Base-by-base conservation (phyloP, 495 filamentous ascomycete species). In the Talaromyces nanjingensis region DNA sequence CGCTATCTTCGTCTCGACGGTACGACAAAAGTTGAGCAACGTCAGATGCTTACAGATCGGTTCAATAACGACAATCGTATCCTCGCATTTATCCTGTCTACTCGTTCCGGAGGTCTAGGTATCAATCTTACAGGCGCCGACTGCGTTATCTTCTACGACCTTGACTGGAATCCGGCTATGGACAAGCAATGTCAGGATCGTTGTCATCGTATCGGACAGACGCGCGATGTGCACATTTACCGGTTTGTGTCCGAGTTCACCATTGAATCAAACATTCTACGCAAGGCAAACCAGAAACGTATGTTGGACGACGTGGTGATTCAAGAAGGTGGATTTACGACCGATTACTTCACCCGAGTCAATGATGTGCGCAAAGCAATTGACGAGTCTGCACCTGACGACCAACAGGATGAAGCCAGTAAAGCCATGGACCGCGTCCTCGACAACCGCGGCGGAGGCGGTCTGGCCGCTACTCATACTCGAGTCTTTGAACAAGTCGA, bases 141-240 rank as follows among this genome's bases (percentile, higher is more conserved):
- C 73, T 96, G 94, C 0, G 96, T 99, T 70, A 98, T 99, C 70
- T 99, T 99, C 77, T 99, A 99, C 76, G 96, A 99, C 73, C 85
- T 97, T 52, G 96, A 99, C 76, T 99, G 96, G 96, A 99, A 99
- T 68, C 96, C 96, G 0, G 96, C 96, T 11, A 99, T 99, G 96
- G 96, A 99, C 75, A 97, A 97, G 70, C 96, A 99, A 74, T 99
- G 96, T 72, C 96, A 98, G 76, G 96, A 99, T 71, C 89, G 96
- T 66, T 93, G 91, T 66, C 96, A 99, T 73, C 92, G 96, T 60
- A 99, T 99, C 69, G 96, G 96, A 3, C 96, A 99, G 74, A 98
- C 96, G 0, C 87, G 96, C 29, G 96, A 99, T 70, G 96, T 99
- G 45, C 93, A 98, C 70, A 97, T 99, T 69, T 99, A 97, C 76